These are phyloP conservation scores for Histomonas meleagridis DNA, from an alignment of 208 protist species.

Conservation along the genomic window DNA sequence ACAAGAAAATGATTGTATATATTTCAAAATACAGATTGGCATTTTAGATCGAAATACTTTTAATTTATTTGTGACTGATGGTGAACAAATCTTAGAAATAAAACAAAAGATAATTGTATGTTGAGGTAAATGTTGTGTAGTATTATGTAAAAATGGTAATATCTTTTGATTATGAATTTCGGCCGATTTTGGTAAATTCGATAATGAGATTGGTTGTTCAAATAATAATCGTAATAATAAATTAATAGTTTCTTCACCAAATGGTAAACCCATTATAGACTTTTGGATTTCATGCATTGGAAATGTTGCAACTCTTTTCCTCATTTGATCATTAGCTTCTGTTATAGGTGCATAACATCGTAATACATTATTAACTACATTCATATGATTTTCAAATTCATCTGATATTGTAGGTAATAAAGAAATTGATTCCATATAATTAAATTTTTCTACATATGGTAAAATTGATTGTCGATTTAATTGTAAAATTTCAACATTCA, in stretches of 20 bases:
- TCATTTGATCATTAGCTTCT: background rate
- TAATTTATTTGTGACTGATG: constrained; percentile 27
- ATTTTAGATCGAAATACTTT: constrained; percentile 15
- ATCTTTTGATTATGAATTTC: constrained; percentile 31
- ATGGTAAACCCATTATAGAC: background rate
- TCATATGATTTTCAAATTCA: background rate
- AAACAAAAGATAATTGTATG: background rate
- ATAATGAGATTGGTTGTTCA: background rate
- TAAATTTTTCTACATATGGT: background rate
- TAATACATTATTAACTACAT: constrained; percentile 1
- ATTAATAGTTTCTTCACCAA: background rate
- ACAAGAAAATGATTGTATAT: background rate
- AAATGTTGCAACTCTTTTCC: background rate
- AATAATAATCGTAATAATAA: background rate
- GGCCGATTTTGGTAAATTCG: background rate
- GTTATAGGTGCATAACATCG: background rate
- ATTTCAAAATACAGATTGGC: background rate
- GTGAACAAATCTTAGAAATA: background rate
- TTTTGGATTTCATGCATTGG: background rate
- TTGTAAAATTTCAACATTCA: background rate
- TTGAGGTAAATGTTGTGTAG: background rate
- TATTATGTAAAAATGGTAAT: background rate
- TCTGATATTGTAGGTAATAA: background rate
- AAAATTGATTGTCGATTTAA: background rate
- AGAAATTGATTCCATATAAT: background rate